Evolutionary conservation across 805 yeast genomes (phyloP).

Genomic region (Yamadazyma laniorum): DNA sequence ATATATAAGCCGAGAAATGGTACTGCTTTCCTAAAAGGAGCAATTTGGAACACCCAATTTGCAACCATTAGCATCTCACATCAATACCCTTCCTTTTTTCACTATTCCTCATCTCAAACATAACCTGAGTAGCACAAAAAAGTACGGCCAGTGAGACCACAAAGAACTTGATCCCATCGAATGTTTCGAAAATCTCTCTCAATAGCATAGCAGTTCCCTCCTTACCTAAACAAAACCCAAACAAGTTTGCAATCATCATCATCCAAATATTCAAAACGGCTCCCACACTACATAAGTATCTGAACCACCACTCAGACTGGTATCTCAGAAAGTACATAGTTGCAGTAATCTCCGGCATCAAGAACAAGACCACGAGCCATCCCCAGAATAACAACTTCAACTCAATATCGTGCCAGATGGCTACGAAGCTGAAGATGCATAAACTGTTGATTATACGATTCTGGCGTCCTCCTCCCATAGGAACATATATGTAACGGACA

Average conservation of each 20-base stretch:
- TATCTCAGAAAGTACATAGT: constrained; percentile 44
- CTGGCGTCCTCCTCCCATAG: constrained; percentile 77
- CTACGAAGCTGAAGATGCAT: constrained; percentile 91
- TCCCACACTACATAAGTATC: constrained; percentile 82
- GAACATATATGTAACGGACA: constrained; percentile 82
- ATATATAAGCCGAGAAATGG: too few species aligned
- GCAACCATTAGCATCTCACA: constrained; percentile 74
- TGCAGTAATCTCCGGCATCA: constrained; percentile 79
- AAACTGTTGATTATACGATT: constrained; percentile 73
- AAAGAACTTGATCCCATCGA: constrained; percentile 64
- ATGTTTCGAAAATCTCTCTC: constrained; percentile 68
- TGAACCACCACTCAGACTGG: constrained; percentile 59
- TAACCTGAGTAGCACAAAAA: constrained; percentile 84
- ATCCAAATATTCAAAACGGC: constrained; percentile 90
- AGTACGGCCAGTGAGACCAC: constrained; percentile 60
- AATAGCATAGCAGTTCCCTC: constrained; percentile 76
- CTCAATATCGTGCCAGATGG: constrained; percentile 97
- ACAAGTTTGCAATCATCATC: constrained; percentile 96
- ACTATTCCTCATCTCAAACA: constrained; percentile 88
- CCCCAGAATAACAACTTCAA: constrained; percentile 90
- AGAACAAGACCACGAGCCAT: constrained; percentile 84
- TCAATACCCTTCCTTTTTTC: constrained; percentile 83
- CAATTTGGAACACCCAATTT: too few species aligned
- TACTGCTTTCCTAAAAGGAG: too few species aligned
- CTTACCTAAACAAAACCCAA: constrained; percentile 90